These are phyloP conservation scores for Sclerotinia nivalis DNA, from an alignment of 2,329 filamentous ascomycete species.

Conservation along the genomic window DNA sequence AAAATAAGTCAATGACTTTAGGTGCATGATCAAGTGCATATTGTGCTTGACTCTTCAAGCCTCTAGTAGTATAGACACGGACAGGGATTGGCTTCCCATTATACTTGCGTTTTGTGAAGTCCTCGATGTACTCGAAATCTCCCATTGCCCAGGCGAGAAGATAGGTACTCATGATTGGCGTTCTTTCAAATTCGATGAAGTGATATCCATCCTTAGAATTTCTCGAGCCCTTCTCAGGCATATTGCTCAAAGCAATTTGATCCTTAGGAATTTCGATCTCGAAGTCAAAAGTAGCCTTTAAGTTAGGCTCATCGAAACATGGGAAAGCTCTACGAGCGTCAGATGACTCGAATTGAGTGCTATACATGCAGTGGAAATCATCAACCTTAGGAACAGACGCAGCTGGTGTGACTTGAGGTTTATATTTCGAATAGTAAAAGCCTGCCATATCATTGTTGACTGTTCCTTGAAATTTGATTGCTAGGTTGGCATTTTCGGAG, in stretches of 20 bases:
- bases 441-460: conserved; percentile 92
- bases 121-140: conserved; percentile 96
- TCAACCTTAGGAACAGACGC: conserved; percentile 75
- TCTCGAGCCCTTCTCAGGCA: conserved; percentile 77
- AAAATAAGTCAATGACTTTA: conserved; percentile 95
- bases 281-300: conserved; percentile 95
- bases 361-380: conserved; percentile 74
- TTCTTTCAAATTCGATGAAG: conserved; percentile 75
- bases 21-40: conserved; percentile 90
- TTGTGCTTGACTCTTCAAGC: conserved; percentile 87
- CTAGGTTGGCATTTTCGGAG: conserved; percentile 64
- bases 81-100: conserved; percentile 89
- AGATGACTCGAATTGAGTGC: conserved; percentile 96
- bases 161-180: conserved; percentile 85
- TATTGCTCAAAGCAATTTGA: conserved; percentile 89
- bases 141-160: conserved; percentile 92
- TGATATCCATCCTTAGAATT: conserved; percentile 65
- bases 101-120: conserved; percentile 85
- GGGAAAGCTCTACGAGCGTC: conserved; percentile 94
- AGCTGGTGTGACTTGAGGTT: conserved; percentile 70
- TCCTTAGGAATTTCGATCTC: conserved; percentile 88
- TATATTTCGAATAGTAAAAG: conserved; percentile 94
- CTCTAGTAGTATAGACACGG: conserved; percentile 91
- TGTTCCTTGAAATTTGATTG: conserved; percentile 74
- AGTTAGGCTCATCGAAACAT: conserved; percentile 96